Evolutionary conservation across 139 green algal genomes (phyloP), one percentile per base, ranked within the genome.

Genomic region (Trebouxia sp.): DNA sequence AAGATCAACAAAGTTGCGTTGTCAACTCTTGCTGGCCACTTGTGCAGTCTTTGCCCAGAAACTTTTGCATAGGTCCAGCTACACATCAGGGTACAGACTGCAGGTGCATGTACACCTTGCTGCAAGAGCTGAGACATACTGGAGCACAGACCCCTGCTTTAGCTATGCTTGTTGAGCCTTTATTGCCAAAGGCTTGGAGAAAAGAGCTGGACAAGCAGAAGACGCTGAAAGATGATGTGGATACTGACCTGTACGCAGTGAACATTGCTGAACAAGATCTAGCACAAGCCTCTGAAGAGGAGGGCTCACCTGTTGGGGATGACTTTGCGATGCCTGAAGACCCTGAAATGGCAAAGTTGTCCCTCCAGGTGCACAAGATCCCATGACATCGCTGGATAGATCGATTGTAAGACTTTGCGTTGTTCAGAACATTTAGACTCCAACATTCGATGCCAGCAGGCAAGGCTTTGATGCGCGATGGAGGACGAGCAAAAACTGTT

Each of bases 401-500:
- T 67, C 56, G 56, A 67, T 67, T 67, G 56, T 42, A 67, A 67
- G 56, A 67, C 56, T 42, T 38, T 67, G 17, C 56, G 56, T 42
- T n/a, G 56, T 67, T 67, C 28, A 67, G 28, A 42, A 67, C 55
- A 66, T 66, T 66, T 66, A 39, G n/a, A n/a, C n/a, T n/a, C n/a
- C n/a, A n/a, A n/a, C n/a, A n/a, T n/a, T n/a, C n/a, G n/a, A n/a
- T n/a, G n/a, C n/a, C n/a, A n/a, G n/a, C n/a, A n/a, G n/a, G n/a
- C n/a, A n/a, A n/a, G 26, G 55, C 22, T 38, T 66, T 39, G 55
- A 38, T 66, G 55, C 55, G 26, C 26, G 55, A 38, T 39, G 55
- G 11, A 66, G 55, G 55, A 22, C 56, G 8, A 26, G 56, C 56
- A 67, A 67, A 67, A 67, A 28, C 56, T 67, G 56, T 41, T 42